Evolutionary conservation across 225 moss, liverwort and hornwort species (phyloP).

Genomic region (Pleurozium schreberi): DNA sequence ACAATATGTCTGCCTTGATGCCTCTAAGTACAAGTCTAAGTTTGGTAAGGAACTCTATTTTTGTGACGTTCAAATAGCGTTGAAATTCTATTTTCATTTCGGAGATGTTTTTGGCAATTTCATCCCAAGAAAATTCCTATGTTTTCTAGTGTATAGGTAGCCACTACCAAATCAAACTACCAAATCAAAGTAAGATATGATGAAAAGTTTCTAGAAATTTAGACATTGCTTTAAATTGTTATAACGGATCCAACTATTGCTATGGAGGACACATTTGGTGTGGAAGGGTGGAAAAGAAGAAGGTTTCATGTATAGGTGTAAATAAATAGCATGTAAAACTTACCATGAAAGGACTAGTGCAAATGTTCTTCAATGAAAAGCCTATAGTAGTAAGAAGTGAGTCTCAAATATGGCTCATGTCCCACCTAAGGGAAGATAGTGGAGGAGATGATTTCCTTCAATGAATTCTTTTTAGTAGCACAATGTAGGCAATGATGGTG

Average conservation of each 20-base stretch:
- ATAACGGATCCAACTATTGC: background rate
- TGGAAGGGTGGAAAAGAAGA: background rate
- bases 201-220: background rate
- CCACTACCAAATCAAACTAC: too few species aligned
- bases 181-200: background rate
- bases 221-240: background rate
- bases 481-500: background rate
- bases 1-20: too few species aligned
- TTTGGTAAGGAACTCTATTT: background rate
- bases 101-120: background rate
- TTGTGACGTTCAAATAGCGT: background rate
- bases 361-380: background rate
- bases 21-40: background rate
- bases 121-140: background rate
- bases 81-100: background rate
- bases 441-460: background rate
- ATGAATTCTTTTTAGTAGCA: background rate
- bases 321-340: background rate
- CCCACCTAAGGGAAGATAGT: accelerated
- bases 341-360: accelerated
- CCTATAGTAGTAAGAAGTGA: background rate
- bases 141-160: background rate
- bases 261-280: background rate
- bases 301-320: background rate
- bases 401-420: too few species aligned